Conservation (phyloP, 371 early-diverging fungal species). For the Saksenaea vasiformis region DNA sequence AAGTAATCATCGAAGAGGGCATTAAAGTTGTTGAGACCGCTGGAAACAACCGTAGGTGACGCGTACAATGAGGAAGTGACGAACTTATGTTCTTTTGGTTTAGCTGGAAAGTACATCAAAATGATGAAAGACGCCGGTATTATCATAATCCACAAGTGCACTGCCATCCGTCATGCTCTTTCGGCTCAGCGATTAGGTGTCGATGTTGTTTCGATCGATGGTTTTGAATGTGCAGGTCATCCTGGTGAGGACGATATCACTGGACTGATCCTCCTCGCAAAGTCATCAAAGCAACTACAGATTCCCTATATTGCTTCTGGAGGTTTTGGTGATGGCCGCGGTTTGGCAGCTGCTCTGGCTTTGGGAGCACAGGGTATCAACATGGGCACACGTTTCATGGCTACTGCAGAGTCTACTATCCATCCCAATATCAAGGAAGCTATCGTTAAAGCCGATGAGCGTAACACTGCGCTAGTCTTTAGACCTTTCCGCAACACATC, state of each 20-base stretch:
- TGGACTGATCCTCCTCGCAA: constrained; percentile 73
- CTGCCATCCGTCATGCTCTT: constrained; percentile 74
- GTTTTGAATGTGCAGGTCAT: constrained; percentile 85
- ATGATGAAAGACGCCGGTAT: constrained; percentile 78
- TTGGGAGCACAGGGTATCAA: constrained; percentile 76
- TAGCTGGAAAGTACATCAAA: constrained; percentile 70
- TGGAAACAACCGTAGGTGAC: constrained; percentile 62
- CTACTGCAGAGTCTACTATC: constrained; percentile 73
- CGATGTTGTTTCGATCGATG: constrained; percentile 74
- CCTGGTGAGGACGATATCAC: constrained; percentile 84
- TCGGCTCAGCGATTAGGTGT: constrained; percentile 66
- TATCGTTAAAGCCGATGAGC: constrained; percentile 73
- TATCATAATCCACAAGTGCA: constrained; percentile 78
- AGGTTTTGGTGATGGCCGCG: constrained; percentile 76
- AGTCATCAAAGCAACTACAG: constrained; percentile 62
- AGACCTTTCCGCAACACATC: constrained; percentile 81
- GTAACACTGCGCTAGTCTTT: constrained; percentile 69
- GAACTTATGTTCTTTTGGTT: not conserved
- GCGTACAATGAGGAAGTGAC: not conserved
- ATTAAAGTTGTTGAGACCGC: constrained; percentile 82
- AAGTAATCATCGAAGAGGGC: constrained; percentile 75
- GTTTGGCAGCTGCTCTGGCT: constrained; percentile 70
- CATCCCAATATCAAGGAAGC: constrained; percentile 75
- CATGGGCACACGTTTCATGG: constrained; percentile 87
- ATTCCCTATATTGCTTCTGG: constrained; percentile 81